A percentile compares a stretch with the other conserved stretches of the same genome.
Evolutionary conservation across 2,329 filamentous ascomycete genomes (phyloP).

Genomic region (Clonostachys rosea): DNA sequence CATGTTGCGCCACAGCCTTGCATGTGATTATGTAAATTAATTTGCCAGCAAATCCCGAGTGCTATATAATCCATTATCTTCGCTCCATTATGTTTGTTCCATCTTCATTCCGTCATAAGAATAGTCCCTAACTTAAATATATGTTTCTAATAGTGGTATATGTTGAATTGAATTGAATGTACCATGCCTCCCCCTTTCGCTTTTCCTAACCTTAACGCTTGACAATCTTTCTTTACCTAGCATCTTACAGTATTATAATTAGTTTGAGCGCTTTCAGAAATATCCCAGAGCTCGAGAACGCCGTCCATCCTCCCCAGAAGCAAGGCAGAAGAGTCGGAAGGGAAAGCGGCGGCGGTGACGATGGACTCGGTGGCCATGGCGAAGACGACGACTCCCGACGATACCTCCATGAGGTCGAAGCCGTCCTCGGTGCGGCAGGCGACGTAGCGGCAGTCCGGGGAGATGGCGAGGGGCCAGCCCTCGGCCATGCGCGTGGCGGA

Average conservation of each 20-base stretch:
- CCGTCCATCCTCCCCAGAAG: conserved; percentile 27
- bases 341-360: conserved; percentile 28
- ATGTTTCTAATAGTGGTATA: too few relatives aligned
- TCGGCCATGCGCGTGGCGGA: conserved; percentile 22
- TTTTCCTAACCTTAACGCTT: too few relatives aligned
- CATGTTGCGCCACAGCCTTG: too few relatives aligned
- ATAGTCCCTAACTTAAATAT: not conserved
- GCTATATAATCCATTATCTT: too few relatives aligned
- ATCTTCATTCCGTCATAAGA: not conserved
- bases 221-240: too few relatives aligned
- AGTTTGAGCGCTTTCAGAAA: not conserved
- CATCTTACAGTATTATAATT: too few relatives aligned
- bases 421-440: conserved; percentile 32
- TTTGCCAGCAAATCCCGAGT: too few relatives aligned
- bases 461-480: conserved; percentile 34
- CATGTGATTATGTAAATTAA: too few relatives aligned
- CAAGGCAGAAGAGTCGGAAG: conserved; percentile 17
- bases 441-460: conserved; percentile 28
- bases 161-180: too few relatives aligned
- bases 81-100: not conserved
- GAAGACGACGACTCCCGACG: conserved; percentile 21
- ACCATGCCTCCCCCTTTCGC: too few relatives aligned
- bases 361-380: conserved; percentile 13
- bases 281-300: conserved; percentile 23
- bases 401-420: conserved; percentile 31